Percentiles rank a stretch among this genome's conserved stretches.
These are phyloP conservation scores for Penicillium sp. DNA, from an alignment of 2,329 filamentous ascomycete genomes.

Conservation along the genomic window DNA sequence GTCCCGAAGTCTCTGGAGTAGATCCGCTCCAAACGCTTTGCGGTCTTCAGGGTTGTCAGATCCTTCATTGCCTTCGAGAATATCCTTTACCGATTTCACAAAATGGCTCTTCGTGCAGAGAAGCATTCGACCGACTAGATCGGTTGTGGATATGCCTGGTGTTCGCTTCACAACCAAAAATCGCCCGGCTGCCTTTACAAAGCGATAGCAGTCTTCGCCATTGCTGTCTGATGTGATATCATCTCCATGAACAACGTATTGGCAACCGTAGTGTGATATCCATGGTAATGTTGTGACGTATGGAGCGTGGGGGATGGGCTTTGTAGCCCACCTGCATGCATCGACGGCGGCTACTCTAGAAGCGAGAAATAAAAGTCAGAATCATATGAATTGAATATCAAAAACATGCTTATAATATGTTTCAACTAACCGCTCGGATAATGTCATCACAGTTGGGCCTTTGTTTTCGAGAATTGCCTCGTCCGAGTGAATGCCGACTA, in stretches of 20 bases:
- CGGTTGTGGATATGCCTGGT: slow-evolving; percentile 93
- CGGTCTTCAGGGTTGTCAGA: slow-evolving; percentile 66
- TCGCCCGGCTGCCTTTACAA: slow-evolving; percentile 86
- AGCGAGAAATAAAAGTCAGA: neutral
- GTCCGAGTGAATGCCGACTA: slow-evolving; percentile 92
- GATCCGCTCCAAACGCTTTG: slow-evolving; percentile 59
- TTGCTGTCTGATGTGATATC: slow-evolving; percentile 93
- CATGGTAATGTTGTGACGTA: slow-evolving; percentile 93
- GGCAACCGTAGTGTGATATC: slow-evolving; percentile 93
- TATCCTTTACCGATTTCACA: slow-evolving; percentile 70
- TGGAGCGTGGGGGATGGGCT: slow-evolving; percentile 76
- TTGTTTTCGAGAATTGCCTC: slow-evolving; percentile 96
- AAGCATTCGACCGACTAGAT: slow-evolving; percentile 96
- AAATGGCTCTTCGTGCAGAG: slow-evolving; percentile 94
- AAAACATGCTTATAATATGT: slow-evolving; percentile 1
- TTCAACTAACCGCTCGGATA: slow-evolving; percentile 68
- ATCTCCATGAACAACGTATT: slow-evolving; percentile 93
- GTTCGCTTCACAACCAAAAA: slow-evolving; percentile 98
- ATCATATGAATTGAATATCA: neutral
- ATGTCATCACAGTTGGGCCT: slow-evolving; percentile 93
- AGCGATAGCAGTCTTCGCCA: slow-evolving; percentile 95
- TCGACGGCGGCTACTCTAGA: slow-evolving; percentile 78
- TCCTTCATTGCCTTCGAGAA: slow-evolving; percentile 68
- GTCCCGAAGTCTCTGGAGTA: slow-evolving; percentile 72
- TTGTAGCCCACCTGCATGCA: slow-evolving; percentile 91